phyloP scores from a whole-genome alignment of 371 early-diverging fungal species.

The Zopfochytrium polystomum region DNA sequence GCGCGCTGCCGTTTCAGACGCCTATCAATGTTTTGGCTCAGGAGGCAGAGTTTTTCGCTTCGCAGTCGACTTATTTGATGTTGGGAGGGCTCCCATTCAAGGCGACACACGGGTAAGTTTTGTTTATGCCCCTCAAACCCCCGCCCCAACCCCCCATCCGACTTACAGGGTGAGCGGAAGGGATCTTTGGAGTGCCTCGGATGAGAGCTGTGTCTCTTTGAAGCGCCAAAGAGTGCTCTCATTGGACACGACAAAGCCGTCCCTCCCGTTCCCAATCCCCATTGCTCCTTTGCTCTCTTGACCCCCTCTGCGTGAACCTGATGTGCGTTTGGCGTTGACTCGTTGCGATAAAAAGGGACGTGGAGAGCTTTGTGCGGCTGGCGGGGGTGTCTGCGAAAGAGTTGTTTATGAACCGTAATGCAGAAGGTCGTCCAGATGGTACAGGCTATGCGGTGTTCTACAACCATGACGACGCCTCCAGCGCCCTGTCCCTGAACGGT shows the following conservation, averaged over 20 bases:
- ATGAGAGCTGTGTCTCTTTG: too few species aligned
- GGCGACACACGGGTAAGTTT: slow-evolving; percentile 29
- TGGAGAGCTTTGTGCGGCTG: slow-evolving; percentile 22
- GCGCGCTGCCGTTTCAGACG: slow-evolving; percentile 52
- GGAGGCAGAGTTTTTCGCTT: slow-evolving; percentile 63
- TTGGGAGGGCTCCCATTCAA: slow-evolving; percentile 34
- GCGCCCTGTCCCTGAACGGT: slow-evolving; percentile 62
- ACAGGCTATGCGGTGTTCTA: slow-evolving; percentile 32
- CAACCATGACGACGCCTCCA: slow-evolving; percentile 41
- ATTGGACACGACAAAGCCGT: too few species aligned
- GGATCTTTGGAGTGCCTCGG: too few species aligned
- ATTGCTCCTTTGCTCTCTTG: background rate
- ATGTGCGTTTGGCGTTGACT: background rate
- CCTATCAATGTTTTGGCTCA: slow-evolving; percentile 65
- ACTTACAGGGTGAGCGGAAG: too few species aligned
- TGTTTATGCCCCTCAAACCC: background rate
- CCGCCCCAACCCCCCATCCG: too few species aligned
- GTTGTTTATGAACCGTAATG: slow-evolving; percentile 29
- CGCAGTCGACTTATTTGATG: slow-evolving; percentile 65
- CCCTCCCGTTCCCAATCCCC: too few species aligned
- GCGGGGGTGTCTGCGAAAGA: slow-evolving; percentile 20
- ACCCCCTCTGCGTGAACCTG: background rate
- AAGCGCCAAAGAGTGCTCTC: too few species aligned
- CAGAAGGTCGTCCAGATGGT: slow-evolving; percentile 37
- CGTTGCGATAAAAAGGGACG: slow-evolving; percentile 34